Percentiles rank a stretch among this genome's conserved stretches.
These are phyloP conservation scores for Arachis monticola DNA, from an alignment of 331 rosid species.

Conservation along the genomic window DNA sequence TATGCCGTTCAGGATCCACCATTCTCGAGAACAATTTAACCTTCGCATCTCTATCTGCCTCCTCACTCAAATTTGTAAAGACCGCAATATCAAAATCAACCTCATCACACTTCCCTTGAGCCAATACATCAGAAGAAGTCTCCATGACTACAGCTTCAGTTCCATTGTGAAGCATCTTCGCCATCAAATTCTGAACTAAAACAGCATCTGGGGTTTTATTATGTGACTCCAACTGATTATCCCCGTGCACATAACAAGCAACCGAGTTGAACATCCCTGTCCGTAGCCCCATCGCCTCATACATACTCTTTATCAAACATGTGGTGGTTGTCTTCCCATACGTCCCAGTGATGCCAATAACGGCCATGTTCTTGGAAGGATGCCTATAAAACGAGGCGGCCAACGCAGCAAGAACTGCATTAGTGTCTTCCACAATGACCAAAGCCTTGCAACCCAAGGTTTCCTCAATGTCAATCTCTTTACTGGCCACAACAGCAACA, in stretches of 20 bases:
- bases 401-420: conserved; percentile 66
- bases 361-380: conserved; percentile 83
- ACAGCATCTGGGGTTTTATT: conserved; percentile 66
- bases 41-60: conserved; percentile 65
- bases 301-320: conserved; percentile 80
- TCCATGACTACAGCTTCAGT: conserved; percentile 88
- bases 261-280: conserved; percentile 86
- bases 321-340: conserved; percentile 84
- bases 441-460: conserved; percentile 87
- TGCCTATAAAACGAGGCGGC: conserved; percentile 81
- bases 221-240: conserved; percentile 73
- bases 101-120: conserved; percentile 70
- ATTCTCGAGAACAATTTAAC: conserved; percentile 75
- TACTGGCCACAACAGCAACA: conserved; percentile 87
- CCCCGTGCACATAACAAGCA: conserved; percentile 81
- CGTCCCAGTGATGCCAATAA: conserved; percentile 80
- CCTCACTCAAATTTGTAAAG: conserved; percentile 78
- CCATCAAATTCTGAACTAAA: conserved; percentile 84
- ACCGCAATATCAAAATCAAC: conserved; percentile 92
- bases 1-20: conserved; percentile 86
- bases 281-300: conserved; percentile 89
- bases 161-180: conserved; percentile 94
- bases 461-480: conserved; percentile 87
- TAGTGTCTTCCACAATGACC: conserved; percentile 93
- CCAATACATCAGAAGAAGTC: conserved; percentile 63